Evolutionary conservation across 768 basidiomycete species (phyloP).

Genomic region (Panaeolus papilionaceus): DNA sequence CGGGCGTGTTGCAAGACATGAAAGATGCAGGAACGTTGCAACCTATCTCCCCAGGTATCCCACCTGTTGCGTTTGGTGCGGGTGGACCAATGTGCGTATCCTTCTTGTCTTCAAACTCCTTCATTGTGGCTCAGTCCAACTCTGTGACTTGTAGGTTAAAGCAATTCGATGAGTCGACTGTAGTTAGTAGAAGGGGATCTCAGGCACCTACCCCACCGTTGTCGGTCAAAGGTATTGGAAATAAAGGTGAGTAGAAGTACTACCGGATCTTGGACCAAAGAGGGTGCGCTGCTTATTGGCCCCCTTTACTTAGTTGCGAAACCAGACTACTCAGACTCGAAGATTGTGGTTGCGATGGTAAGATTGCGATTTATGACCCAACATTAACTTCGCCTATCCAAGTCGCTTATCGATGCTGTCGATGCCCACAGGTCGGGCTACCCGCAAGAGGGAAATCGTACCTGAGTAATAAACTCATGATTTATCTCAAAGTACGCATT

Average conservation of each 20-base stretch:
- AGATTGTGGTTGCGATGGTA: constrained; percentile 98
- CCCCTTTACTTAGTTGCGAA: constrained; percentile 70
- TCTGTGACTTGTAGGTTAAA: constrained; percentile 59
- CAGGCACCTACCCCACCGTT: constrained; percentile 80
- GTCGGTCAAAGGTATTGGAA: constrained; percentile 88
- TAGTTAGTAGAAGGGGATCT: constrained; percentile 72
- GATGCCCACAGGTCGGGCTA: constrained; percentile 77
- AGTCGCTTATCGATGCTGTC: constrained; percentile 2
- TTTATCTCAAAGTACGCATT: constrained; percentile 83
- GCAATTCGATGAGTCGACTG: constrained; percentile 77
- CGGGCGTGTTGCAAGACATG: constrained; percentile 60
- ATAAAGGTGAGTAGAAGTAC: constrained; percentile 64
- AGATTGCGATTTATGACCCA: constrained; percentile 18
- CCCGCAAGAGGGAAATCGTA: constrained; percentile 99
- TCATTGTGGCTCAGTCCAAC: neutral
- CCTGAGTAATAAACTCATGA: constrained; percentile 96
- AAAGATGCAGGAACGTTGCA: constrained; percentile 34
- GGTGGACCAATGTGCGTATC: constrained; percentile 73
- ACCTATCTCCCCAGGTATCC: constrained; percentile 49
- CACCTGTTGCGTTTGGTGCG: constrained; percentile 71
- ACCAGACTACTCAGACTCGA: constrained; percentile 98
- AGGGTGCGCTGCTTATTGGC: constrained; percentile 6
- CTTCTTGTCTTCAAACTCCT: neutral
- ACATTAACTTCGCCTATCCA: neutral
- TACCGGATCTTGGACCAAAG: constrained; percentile 16